phyloP scores from a whole-genome alignment of 495 filamentous ascomycete genomes.

The Cryomyces minteri region DNA sequence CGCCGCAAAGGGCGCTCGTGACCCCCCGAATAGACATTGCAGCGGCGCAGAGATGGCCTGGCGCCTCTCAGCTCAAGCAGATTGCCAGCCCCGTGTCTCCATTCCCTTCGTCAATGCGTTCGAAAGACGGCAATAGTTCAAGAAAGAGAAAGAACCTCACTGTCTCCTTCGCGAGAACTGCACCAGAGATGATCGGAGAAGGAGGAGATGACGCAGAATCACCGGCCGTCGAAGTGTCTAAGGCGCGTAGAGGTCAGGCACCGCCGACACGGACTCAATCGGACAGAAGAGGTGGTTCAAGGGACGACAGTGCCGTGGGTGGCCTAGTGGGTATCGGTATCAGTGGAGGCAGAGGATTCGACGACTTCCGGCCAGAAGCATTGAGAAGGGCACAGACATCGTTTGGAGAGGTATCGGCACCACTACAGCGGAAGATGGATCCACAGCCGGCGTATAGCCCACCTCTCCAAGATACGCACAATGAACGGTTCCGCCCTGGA shows the following conservation, averaged over 20 bases:
- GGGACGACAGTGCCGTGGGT: too few relatives aligned
- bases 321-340: too few relatives aligned
- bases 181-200: constrained; percentile 65
- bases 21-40: constrained; percentile 15
- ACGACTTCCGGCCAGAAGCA: too few relatives aligned
- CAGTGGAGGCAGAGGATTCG: too few relatives aligned
- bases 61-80: constrained; percentile 11
- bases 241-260: constrained; percentile 15
- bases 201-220: constrained; percentile 68
- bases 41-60: constrained; percentile 20
- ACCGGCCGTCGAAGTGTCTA: constrained; percentile 48
- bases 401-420: too few relatives aligned
- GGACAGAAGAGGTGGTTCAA: too few relatives aligned
- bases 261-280: too few relatives aligned
- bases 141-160: constrained; percentile 38
- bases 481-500: too few relatives aligned
- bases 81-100: not conserved
- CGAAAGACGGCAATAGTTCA: constrained; percentile 5
- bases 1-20: not conserved
- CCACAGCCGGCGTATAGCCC: too few relatives aligned
- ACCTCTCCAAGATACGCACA: too few relatives aligned
- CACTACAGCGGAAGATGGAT: too few relatives aligned
- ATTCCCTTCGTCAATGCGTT: not conserved
- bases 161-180: constrained; percentile 49
- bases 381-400: too few relatives aligned